Evolutionary conservation across 306 rosid genomes (phyloP), one percentile per base, ranked within the genome.

Genomic region (Vigna unguiculata): DNA sequence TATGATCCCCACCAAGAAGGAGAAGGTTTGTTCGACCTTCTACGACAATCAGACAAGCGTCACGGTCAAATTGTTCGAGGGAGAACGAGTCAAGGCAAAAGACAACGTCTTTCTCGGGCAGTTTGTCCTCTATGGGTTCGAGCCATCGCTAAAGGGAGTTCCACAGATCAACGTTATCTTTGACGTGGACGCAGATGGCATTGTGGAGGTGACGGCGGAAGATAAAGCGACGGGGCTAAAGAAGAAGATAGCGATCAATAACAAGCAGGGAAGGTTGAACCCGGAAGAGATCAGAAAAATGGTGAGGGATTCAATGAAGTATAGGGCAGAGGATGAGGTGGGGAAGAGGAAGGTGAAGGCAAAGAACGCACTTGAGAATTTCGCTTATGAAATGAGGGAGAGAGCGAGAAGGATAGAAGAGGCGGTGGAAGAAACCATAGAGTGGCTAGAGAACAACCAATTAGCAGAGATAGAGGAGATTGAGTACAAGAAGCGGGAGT

Each of bases 401-500:
- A 81, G n/a, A 24, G 62, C 74, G 59, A 19, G 17, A 85, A 48
- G 80, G 78, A 54, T n/a, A 22, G 83, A 62, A 41, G 58, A 69
- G 81, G 49, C 34, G 8, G 40, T 81, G 41, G 85, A 81, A 41
- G 88, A 81, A 47, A 54, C 75, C n/a, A 62, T 78, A 1, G 85
- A 85, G 20, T 81, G 88, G 88, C 68, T 85, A 19, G 88, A 85
- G 0, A 54, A 75, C n/a, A 85, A 85, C 48, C 85, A 85, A 21
- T 77, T 81, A 75, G 88, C 88, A 10, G 88, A 85, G 40, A 63
- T 21, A 34, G 83, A 78, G 2, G 88, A 85, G 51, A 69, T 85
- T 54, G 88, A 81, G 32, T 71, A 60, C 53, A 85, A 69, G 85
- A 67, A 62, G 61, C 69, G 68, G 49, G 85, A 85, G 32, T 45